Evolutionary conservation across 768 basidiomycete genomes (phyloP), one percentile per base, ranked within the genome.

Genomic region (Podaxis rugospora): DNA sequence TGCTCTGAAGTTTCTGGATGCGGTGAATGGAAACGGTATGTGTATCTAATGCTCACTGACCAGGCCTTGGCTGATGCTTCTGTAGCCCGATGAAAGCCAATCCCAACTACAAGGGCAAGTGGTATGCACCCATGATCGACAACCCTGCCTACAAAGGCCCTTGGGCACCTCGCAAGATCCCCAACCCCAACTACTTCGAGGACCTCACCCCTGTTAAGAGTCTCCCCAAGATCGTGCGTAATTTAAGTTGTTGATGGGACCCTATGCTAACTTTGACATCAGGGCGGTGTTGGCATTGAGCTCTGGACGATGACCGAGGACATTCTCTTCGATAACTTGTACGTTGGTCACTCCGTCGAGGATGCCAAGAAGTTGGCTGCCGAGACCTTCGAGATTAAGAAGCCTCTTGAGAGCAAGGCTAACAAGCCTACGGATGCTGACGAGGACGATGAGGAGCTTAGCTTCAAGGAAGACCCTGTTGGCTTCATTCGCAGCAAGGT

Each of bases 291-390:
- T 63, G 95, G 95, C 70, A 95, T 98, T 66, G 97, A 99, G 76
- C 87, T 98, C 67, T 99, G 97, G 97, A 96, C 96, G 50, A 99
- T 98, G 97, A 96, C 95, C 46, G 92, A 92, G 75, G 89, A 92
- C 70, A 95, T 95, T 67, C 82, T 95, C 66, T 95, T 95, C 72
- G 87, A 92, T 76, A 95, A 93, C 79, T 86, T 99, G 70, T 98
- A 94, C 78, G 75, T 99, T 61, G 95, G 95, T 62, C 89, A 95
- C 80, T 95, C 94, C 18, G 71, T 85, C 61, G 85, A 86, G 40
- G 93, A 96, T 62, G 97, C 97, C 64, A 86, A 90, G 73, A 75
- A 78, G 10, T 75, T 99, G 66, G 93, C 94, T 59, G 76, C 79
- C 14, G 93, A 95, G 76, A 92, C 94, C n/a, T 99, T 91, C 76